These are phyloP conservation scores for Triticum monococcum DNA, from an alignment of 176 grass and related monocot species.

Conservation along the genomic window DNA sequence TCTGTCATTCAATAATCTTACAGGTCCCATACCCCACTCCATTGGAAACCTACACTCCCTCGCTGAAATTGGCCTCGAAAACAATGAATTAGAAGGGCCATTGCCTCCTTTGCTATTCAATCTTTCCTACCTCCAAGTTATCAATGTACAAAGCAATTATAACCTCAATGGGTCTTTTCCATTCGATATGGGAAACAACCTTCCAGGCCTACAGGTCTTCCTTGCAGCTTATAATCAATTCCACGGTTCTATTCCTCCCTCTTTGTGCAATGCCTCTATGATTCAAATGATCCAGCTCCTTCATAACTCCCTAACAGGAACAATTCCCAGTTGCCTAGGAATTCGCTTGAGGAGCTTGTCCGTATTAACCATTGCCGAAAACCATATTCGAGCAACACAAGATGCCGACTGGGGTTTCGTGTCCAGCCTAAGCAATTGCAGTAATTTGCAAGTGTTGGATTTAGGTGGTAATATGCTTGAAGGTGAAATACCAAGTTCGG, in stretches of 20 bases:
- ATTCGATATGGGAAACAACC: neutral
- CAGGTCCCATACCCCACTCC: neutral
- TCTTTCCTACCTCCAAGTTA: neutral
- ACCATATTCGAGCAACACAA: neutral
- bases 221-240: neutral
- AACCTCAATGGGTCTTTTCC: neutral
- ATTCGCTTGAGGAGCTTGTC: neutral
- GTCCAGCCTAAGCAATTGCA: conserved; percentile 12
- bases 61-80: neutral
- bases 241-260: neutral
- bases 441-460: neutral
- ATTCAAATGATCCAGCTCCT: neutral
- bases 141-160: neutral
- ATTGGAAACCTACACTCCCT: conserved; percentile 6
- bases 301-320: neutral
- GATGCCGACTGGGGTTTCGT: conserved; percentile 20
- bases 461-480: neutral
- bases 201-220: neutral
- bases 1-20: neutral
- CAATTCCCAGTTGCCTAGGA: conserved; percentile 23
- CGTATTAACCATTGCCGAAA: neutral
- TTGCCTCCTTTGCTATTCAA: conserved; percentile 1
- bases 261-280: conserved; percentile 26
- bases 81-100: neutral
- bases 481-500: neutral